phyloP scores from a whole-genome alignment of 2,329 filamentous ascomycete species.

The Pyrenophora graminea region DNA sequence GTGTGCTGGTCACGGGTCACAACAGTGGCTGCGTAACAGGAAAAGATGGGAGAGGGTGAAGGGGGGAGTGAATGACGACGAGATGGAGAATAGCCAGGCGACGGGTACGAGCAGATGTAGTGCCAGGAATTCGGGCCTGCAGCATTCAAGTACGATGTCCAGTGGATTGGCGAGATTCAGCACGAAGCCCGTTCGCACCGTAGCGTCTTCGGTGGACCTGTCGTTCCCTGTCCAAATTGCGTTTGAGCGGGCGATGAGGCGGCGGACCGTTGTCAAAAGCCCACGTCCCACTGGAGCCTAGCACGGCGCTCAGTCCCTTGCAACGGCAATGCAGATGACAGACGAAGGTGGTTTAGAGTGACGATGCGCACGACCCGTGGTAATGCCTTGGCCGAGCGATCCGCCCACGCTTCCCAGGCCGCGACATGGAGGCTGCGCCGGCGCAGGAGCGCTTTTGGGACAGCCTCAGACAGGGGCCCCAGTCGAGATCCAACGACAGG shows the following conservation, averaged over 20 bases:
- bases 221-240: constrained; percentile 44
- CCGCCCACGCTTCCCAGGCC: constrained; percentile 41
- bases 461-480: constrained; percentile 29
- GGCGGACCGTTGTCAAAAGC: constrained; percentile 46
- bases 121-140: constrained; percentile 44
- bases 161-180: constrained; percentile 43
- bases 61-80: constrained; percentile 29
- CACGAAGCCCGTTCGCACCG: constrained; percentile 38
- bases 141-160: constrained; percentile 45
- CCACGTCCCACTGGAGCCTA: constrained; percentile 36
- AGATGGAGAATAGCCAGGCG: constrained; percentile 24
- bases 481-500: constrained; percentile 43
- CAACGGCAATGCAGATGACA: constrained; percentile 49
- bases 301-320: constrained; percentile 37
- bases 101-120: constrained; percentile 38
- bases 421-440: constrained; percentile 45
- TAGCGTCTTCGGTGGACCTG: constrained; percentile 39
- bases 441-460: constrained; percentile 47
- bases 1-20: constrained; percentile 33
- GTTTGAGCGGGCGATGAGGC: constrained; percentile 41
- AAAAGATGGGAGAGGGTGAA: constrained; percentile 13
- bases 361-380: constrained; percentile 40
- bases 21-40: constrained; percentile 42
- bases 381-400: constrained; percentile 44
- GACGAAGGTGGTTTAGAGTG: constrained; percentile 34